A percentile compares a stretch with the other conserved stretches of the same genome.
phyloP scores from a whole-genome alignment of 75 land plant genomes.

The Pseudotsuga menziesii region DNA sequence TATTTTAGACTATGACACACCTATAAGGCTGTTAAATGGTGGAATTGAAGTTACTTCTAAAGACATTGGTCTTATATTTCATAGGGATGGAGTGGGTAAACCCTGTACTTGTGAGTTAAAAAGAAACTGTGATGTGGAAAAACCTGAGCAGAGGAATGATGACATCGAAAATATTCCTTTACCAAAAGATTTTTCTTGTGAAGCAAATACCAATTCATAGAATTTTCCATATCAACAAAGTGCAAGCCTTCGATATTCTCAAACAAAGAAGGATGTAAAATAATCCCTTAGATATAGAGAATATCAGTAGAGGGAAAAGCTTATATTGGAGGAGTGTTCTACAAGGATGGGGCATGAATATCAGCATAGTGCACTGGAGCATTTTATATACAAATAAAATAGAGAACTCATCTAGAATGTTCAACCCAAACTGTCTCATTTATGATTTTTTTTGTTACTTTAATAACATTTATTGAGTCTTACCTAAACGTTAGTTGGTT shows the following conservation, averaged over 20 bases:
- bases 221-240: background rate
- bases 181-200: background rate
- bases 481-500: too few relatives aligned
- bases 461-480: too few relatives aligned
- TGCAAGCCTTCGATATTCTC: background rate
- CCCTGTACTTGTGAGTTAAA: too few relatives aligned
- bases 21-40: background rate
- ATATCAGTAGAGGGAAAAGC: background rate
- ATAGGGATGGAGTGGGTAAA: background rate
- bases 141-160: background rate
- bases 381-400: too few relatives aligned
- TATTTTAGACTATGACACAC: background rate
- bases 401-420: too few relatives aligned
- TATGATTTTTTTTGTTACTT: too few relatives aligned
- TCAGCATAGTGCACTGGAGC: too few relatives aligned
- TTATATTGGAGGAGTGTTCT: conserved; percentile 2
- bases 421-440: too few relatives aligned
- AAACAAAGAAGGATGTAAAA: background rate
- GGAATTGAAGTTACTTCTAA: background rate
- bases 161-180: background rate
- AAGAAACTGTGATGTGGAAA: background rate
- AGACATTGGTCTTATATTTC: background rate
- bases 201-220: background rate
- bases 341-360: background rate
- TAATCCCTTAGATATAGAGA: background rate